Percentiles rank a stretch among this genome's conserved stretches.
Conservation (phyloP, 1,284 basidiomycete genomes). For the Pyrrhoderma noxium region DNA sequence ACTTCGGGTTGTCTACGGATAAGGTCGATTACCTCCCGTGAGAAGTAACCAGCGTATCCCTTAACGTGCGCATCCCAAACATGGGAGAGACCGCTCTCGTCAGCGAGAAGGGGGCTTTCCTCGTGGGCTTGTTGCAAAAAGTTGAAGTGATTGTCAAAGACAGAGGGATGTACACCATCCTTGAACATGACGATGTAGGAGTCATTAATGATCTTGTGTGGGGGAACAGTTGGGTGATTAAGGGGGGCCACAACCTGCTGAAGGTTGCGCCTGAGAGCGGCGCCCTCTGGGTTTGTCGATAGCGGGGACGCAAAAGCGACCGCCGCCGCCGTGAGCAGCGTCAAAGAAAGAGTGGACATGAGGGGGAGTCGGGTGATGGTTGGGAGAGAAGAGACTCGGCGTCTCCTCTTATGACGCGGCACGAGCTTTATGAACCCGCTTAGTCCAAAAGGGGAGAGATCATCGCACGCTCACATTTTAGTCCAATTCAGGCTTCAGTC, state of each 20-base stretch:
- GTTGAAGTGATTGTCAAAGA: conserved; percentile 69
- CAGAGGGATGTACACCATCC: conserved; percentile 48
- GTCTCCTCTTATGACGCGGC: conserved; percentile 4
- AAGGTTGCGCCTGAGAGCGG: conserved; percentile 33
- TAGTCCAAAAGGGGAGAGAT: not conserved
- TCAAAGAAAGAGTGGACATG: conserved; percentile 34
- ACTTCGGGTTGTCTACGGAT: conserved; percentile 89
- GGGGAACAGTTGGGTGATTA: conserved; percentile 34
- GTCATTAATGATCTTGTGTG: conserved; percentile 70
- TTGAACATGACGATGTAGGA: conserved; percentile 89
- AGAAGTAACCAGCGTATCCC: conserved; percentile 87
- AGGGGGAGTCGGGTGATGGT: conserved; percentile 22
- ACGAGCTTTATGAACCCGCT: conserved; percentile 3
- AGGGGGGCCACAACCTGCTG: conserved; percentile 52
- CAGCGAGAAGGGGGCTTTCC: conserved; percentile 37
- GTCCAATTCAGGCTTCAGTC: not conserved
- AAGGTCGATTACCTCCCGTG: conserved; percentile 62
- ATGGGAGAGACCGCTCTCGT: conserved; percentile 55
- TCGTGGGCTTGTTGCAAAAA: conserved; percentile 56
- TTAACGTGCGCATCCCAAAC: conserved; percentile 66
- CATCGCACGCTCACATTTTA: not conserved
- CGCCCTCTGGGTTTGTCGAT: conserved; percentile 46
- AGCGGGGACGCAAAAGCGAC: conserved; percentile 48
- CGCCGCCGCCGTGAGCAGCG: conserved; percentile 36
- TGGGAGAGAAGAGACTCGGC: conserved; percentile 4